Evolutionary conservation across 192 early-diverging fungal species (phyloP), one percentile per base, ranked within the genome.

Genomic region (Entomortierella lignicola): DNA sequence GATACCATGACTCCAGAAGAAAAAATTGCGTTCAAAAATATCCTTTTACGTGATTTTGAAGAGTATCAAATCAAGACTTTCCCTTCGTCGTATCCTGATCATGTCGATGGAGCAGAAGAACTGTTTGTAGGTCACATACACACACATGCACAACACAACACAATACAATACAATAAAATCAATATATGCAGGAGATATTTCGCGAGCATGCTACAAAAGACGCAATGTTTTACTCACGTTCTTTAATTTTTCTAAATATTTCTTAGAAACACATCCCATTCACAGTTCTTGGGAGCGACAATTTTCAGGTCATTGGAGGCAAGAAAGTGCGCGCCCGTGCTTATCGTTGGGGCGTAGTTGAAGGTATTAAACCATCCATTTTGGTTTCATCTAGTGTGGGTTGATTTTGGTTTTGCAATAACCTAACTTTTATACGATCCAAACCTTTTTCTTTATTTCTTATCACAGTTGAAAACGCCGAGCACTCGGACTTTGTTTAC

Each of bases 311-410:
- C 32, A 82, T 86, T 34, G 84, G 77, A 31, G 90, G 86, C 23
- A 83, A 86, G 52, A 83, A 72, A 63, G 89, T 93, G 29, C 86
- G 93, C 32, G 92, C 89, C 30, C 77, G 94, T 57, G 53, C 71
- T 47, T 95, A 94, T 84, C 82, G 89, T 15, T 95, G 94, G 94
- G 94, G 94, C 21, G 53, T 82, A 25, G 92, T 93, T 26, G 85
- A 93, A 83, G 90, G 90, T 89, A 83, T 4, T 15, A 47, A 47
- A 12, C 4, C 15, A 47, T 47, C 15, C 8, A 47, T 11, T 39
- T 29, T 25, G 41, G 44, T 53, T 52, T 26, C 64, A 43, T 25
- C 56, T 25, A 32, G 64, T 29, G 32, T 8, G 53, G 86, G 92
- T 94, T 42, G n/a, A n/a, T n/a, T n/a, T n/a, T n/a, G n/a, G n/a